Evolutionary conservation across 2,329 filamentous ascomycete genomes (phyloP), one percentile per base, ranked within the genome.

Genomic region (Stenocarpella maydis): DNA sequence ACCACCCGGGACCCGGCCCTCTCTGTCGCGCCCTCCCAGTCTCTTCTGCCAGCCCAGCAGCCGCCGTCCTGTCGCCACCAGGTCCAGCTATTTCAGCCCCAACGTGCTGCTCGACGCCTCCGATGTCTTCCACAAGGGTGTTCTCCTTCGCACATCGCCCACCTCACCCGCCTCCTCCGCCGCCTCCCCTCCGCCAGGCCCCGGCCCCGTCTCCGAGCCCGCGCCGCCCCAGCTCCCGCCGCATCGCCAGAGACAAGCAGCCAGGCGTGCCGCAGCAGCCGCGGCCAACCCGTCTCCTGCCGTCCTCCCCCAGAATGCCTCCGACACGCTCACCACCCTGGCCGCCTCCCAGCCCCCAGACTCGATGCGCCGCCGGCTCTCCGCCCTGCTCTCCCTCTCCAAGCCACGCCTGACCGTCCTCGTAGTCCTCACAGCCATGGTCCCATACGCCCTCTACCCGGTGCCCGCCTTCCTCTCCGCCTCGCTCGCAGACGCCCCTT

Each of bases 321-420:
- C 89, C 4, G 86, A 88, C 5, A 79, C 85, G 19, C 84, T 91
- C 26, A 83, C 88, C 47, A 82, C 81, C 60, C 81, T 80, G 58
- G 88, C 85, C 68, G 85, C 83, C 55, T 80, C 80, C 60, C 85
- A 83, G 67, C 87, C 83, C 10, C 77, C 80, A 9, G 77, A 82
- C 72, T 89, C 88, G 19, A 69, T 87, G 65, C 86, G 87, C 28
- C 92, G 94, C 69, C 86, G 89, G 67, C 78, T 96, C 72, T 92
- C 94, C 26, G 90, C 93, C 37, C 94, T 94, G 75, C 90, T 99
- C 72, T 93, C 96, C 31, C 90, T 99, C 73, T 92, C 95, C n/a
- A 99, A 99, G 79, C 96, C 96, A 4, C 94, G 95, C 65, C 89
- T 99, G 60, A 95, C 94, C 9, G 92, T 97, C 75, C 90, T 99